These are phyloP conservation scores for Chytriomyces hyalinus DNA, from an alignment of 192 early-diverging fungal species.

Conservation along the genomic window DNA sequence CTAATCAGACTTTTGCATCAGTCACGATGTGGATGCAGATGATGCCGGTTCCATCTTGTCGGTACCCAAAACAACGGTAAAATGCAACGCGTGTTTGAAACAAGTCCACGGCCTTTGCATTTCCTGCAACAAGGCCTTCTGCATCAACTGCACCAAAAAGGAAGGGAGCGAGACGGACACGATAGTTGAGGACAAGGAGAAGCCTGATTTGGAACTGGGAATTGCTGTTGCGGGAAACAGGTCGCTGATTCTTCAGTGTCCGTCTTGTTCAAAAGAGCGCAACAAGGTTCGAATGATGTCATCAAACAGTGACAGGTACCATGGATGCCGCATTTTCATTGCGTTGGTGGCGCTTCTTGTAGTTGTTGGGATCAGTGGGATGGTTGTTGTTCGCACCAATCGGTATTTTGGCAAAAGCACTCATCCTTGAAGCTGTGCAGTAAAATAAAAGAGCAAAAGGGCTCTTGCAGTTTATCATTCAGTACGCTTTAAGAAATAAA, in stretches of 20 bases:
- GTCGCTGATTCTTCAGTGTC: background rate
- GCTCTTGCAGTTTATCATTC: no score
- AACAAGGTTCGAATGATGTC: background rate
- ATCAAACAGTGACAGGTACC: background rate
- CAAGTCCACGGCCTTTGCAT: background rate
- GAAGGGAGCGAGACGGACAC: background rate
- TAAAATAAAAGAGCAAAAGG: no score
- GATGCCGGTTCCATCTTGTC: background rate
- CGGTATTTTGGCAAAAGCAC: no score
- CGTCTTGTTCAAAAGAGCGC: background rate
- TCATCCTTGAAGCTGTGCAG: no score
- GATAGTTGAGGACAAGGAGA: background rate
- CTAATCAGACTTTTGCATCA: background rate
- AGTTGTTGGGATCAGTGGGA: background rate
- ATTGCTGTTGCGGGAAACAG: background rate
- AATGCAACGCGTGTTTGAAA: slow-evolving; percentile 3
- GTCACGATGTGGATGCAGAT: no score
- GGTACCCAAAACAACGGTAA: slow-evolving; percentile 3
- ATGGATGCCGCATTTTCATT: background rate
- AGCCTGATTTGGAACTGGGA: background rate
- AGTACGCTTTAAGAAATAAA: background rate
- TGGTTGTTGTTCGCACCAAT: no score
- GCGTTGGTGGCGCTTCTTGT: background rate
- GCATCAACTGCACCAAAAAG: background rate
- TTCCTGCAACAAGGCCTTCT: slow-evolving; percentile 11